phyloP scores from a whole-genome alignment of 192 early-diverging fungal species.

The Coemansia sp. region DNA sequence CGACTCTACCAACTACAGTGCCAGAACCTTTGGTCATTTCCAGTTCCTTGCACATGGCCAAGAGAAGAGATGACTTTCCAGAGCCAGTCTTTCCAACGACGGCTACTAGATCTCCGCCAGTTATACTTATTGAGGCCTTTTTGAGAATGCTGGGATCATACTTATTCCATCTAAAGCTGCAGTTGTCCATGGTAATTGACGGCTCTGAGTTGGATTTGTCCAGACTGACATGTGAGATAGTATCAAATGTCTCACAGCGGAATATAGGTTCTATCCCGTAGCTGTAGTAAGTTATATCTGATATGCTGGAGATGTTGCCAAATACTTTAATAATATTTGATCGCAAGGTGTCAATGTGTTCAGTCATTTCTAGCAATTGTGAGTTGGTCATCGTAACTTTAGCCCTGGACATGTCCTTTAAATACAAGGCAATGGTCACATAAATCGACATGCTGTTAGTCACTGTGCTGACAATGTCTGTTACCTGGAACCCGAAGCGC shows the following conservation, averaged over 20 bases:
- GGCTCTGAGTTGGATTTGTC: neutral
- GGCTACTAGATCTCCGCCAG: conserved; percentile 64
- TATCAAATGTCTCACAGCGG: neutral
- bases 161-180: neutral
- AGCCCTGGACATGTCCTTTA: neutral
- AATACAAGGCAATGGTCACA: neutral
- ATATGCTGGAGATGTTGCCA: neutral
- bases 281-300: neutral
- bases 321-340: neutral
- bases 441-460: neutral
- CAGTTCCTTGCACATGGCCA: conserved; percentile 78
- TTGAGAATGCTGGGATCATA: neutral
- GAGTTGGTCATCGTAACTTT: neutral
- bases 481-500: neutral
- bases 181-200: neutral
- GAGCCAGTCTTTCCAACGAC: conserved; percentile 77
- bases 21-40: conserved; percentile 48
- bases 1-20: conserved; percentile 64
- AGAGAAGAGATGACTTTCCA: conserved; percentile 79
- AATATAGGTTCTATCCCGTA: neutral
- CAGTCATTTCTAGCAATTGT: neutral
- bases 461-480: neutral
- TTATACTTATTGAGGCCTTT: conserved; percentile 57
- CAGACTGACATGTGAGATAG: neutral
- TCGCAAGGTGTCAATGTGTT: neutral